Percentiles rank a stretch among this genome's conserved stretches.
Conservation (phyloP, 306 rosid species). For the Nissolia schottii region DNA sequence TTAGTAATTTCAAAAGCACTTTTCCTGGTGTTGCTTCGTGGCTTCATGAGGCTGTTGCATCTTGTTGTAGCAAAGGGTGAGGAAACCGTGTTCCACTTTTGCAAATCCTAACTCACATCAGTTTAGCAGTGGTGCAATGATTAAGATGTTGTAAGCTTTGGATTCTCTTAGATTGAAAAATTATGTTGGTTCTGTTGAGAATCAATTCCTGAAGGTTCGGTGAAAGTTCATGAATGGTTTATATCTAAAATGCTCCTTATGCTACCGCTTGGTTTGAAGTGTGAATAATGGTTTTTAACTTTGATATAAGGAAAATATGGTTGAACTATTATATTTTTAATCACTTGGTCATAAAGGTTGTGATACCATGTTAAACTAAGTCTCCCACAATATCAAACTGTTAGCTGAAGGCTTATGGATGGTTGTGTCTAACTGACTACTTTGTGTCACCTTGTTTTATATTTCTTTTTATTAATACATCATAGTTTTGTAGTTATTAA, state of each 20-base stretch:
- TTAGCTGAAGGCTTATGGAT: not conserved
- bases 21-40: slow-evolving; percentile 95
- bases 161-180: not conserved
- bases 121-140: not conserved
- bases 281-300: not conserved
- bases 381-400: not conserved
- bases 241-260: not conserved
- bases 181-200: not conserved
- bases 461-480: not conserved
- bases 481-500: not conserved
- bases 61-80: slow-evolving; percentile 81
- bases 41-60: slow-evolving; percentile 73
- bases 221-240: not conserved
- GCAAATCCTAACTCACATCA: slow-evolving; percentile 4
- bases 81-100: slow-evolving; percentile 29
- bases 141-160: slow-evolving; percentile 1
- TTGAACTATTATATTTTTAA: not conserved
- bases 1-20: slow-evolving; percentile 69
- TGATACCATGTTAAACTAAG: not conserved
- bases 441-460: slow-evolving; percentile 1
- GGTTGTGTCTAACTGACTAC: not conserved
- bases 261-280: not conserved
- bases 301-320: not conserved
- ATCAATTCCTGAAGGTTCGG: not conserved
- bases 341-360: not conserved